Base-by-base conservation (phyloP, 176 grass and related monocot genomes). In the Oryza australiensis region DNA sequence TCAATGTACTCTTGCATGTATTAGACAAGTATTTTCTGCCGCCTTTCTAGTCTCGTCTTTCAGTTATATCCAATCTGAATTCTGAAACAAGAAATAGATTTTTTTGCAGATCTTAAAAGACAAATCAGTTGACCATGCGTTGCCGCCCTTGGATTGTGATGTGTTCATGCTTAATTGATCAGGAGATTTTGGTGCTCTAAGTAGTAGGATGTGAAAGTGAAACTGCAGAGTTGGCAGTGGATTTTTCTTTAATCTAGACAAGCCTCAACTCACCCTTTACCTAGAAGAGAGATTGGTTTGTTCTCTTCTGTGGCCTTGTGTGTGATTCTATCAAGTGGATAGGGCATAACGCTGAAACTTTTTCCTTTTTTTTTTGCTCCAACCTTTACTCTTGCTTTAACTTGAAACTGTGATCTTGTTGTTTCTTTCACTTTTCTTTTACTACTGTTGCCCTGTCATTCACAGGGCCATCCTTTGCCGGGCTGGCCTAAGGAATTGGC, bases 21-120 rank as follows among this genome's bases (percentile, higher is more conserved):
- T 76, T n/a, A 37, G 60, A 46, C 10, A 3, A 9, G 14, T 46
- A 13, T 46, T 88, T 83, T 57, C 20, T 28, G 33, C 59, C 60
- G 14, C 59, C 10, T 84, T 62, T 38, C n/a, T 84, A 49, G 69
- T 29, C 22, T 60, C 69, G 62, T 73, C 51, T 59, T 80, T 78
- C 37, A 77, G 15, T 76, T 62, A 74, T 77, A 20, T 62, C 57
- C 2, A 20, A 27, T 80, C 75, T 0, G 48, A 46, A 40, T 62
- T 27, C 35, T 83, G 80, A 79, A 88, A 78, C 66, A 73, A 72
- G 78, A 78, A 82, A 37, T 34, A 64, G 49, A 5, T 71, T 18
- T 43, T 13, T 16, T 14, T 32, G 1, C 1, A 65, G 1, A 18
- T 32, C 14, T 65, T 76, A 63, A 77, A 62, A 77, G 64, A 70